Conservation (phyloP, 768 basidiomycete species). For the Amanita phalloides region DNA sequence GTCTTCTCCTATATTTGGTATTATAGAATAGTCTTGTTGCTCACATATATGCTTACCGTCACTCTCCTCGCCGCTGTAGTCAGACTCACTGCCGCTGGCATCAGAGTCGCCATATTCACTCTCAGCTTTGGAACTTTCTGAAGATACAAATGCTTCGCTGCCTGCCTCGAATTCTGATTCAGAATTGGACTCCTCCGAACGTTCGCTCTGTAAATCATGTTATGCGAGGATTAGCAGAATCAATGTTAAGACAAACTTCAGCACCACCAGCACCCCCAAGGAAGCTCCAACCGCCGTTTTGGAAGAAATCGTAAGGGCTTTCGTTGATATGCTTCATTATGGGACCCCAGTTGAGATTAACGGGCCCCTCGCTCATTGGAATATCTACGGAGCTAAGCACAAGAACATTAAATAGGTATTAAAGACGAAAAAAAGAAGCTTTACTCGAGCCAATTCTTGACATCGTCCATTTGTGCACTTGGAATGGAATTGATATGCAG, state of each 20-base stretch:
- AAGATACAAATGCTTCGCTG: constrained; percentile 43
- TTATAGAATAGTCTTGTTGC: constrained; percentile 2
- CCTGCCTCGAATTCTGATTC: constrained; percentile 48
- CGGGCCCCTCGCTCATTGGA: constrained; percentile 87
- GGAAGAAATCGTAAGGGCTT: constrained; percentile 91
- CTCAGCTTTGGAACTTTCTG: constrained; percentile 41
- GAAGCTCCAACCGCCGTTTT: constrained; percentile 93
- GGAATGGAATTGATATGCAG: constrained; percentile 97
- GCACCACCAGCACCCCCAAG: constrained; percentile 61
- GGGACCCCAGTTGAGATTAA: constrained; percentile 95
- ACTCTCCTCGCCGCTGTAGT: constrained; percentile 38
- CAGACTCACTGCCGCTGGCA: constrained; percentile 59
- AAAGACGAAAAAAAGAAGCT: constrained; percentile 17
- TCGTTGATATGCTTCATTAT: constrained; percentile 99
- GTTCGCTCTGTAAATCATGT: constrained; percentile 23
- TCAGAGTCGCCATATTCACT: constrained; percentile 65
- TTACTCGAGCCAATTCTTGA: constrained; percentile 98
- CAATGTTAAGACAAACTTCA: constrained; percentile 38
- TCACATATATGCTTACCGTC: constrained; percentile 20
- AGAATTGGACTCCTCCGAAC: constrained; percentile 33
- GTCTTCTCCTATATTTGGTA: constrained; percentile 53
- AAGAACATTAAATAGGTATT: background rate
- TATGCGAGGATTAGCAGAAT: background rate
- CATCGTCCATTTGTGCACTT: constrained; percentile 82
- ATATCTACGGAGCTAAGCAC: constrained; percentile 87